Base-by-base conservation (phyloP, 2,329 filamentous ascomycete species). In the Madurella fahalii region DNA sequence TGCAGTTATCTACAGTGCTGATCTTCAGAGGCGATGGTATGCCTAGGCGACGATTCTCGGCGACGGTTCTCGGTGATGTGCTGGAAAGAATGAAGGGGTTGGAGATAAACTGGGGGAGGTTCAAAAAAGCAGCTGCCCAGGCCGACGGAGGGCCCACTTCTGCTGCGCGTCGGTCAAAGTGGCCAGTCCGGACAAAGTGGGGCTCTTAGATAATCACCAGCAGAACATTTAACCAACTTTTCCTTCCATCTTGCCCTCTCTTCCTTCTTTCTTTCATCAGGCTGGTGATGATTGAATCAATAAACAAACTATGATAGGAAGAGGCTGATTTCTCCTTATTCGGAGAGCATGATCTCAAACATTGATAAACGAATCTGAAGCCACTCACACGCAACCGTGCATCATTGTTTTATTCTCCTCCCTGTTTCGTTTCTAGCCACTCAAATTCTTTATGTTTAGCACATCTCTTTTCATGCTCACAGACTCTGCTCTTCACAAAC, bases 241-340 rank as follows among this genome's bases (percentile, higher is more conserved):
- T 56, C 57, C 48, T 51, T 31, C 41, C 12, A 37, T 17, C 31
- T 47, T 20, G 48, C 49, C 61, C 58, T 47, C 61, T 54, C 47
- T 52, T 43, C 43, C 62, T 63, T 62, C 64, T 62, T 65, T 66
- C 61, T 67, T 64, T 66, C 56, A 62, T 67, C 69, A 68, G 75
- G 81, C 80, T 83, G 54, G 69, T 85, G 82, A 85, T 84, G 82
- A 84, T 81, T 78, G 69, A 67, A 69, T 61, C 73, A 75, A 73
- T 74, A 76, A 73, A 67, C 70, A 57, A 58, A 48, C 71, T 5
- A 82, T 82, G 78, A 85, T 85, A 85, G 82, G 82, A 85, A 85
- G 82, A 85, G 81, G 79, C 75, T 84, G 80, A 84, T 79, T 74
- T 77, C 74, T 77, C 70, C 71, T 50, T 45, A 44, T 59, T 58